Conservation (phyloP, 2,329 filamentous ascomycete genomes). For the Cladophialophora yegresii region DNA sequence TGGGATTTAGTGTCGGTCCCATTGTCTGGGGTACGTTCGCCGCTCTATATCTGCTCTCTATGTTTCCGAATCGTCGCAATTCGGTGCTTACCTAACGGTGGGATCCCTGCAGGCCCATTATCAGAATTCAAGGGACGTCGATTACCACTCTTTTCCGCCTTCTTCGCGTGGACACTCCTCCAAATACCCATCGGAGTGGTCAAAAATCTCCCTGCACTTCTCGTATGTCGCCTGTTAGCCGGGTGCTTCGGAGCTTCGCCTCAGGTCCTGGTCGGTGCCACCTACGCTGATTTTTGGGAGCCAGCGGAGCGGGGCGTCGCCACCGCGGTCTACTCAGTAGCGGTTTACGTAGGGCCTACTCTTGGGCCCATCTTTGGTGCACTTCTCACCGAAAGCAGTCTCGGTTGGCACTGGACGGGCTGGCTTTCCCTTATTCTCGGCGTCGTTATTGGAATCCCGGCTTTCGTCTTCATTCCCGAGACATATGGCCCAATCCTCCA, state of each 20-base stretch:
- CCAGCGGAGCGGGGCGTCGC: slow-evolving; percentile 64
- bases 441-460: slow-evolving; percentile 28
- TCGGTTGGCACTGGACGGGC: slow-evolving; percentile 51
- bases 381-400: slow-evolving; percentile 41
- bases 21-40: slow-evolving; percentile 35
- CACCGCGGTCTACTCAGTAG: slow-evolving; percentile 63
- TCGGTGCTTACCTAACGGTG: slow-evolving; percentile 8
- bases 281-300: slow-evolving; percentile 65
- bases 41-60: background rate
- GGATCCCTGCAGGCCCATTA: slow-evolving; percentile 34
- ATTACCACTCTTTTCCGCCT: slow-evolving; percentile 59
- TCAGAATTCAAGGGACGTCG: slow-evolving; percentile 40
- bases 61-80: background rate
- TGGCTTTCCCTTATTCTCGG: slow-evolving; percentile 53
- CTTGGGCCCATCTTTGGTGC: slow-evolving; percentile 61
- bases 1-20: slow-evolving; percentile 62
- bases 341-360: slow-evolving; percentile 44
- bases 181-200: slow-evolving; percentile 64
- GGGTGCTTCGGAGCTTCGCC: slow-evolving; percentile 51
- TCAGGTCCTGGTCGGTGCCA: slow-evolving; percentile 68
- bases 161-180: slow-evolving; percentile 65
- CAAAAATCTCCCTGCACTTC: slow-evolving; percentile 67
- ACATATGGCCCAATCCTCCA: slow-evolving; percentile 39
- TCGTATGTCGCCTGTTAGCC: slow-evolving; percentile 65
- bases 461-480: slow-evolving; percentile 24